Conservation (phyloP, 345 rosid species). For the Euphorbia lathyris region DNA sequence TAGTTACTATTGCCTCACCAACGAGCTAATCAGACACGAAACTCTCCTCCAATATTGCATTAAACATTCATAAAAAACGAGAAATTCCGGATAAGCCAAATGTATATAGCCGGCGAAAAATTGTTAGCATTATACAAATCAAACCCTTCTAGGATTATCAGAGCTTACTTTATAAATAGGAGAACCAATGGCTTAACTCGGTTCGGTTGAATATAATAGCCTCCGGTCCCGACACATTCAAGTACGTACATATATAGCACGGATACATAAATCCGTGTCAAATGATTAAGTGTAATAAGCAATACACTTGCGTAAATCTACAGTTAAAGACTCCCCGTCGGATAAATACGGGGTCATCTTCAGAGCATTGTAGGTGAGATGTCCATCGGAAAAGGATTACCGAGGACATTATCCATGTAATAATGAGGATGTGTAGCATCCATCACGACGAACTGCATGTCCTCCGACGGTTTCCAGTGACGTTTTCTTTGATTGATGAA, state of each 20-base stretch:
- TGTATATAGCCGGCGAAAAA: neutral
- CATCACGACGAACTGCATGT: constrained; percentile 92
- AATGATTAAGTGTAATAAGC: neutral
- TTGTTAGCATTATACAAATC: neutral
- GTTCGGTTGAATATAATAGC: neutral
- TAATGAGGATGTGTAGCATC: constrained; percentile 78
- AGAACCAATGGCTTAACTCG: neutral
- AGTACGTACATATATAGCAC: constrained; percentile 2
- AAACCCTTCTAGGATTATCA: neutral
- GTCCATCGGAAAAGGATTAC: constrained; percentile 81
- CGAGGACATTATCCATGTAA: constrained; percentile 69
- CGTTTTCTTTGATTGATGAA: constrained; percentile 97
- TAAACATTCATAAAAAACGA: too few species aligned
- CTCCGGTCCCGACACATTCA: neutral
- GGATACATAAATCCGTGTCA: neutral
- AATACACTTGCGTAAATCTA: neutral
- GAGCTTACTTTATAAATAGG: neutral
- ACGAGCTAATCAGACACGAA: too few species aligned
- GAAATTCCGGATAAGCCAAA: too few species aligned
- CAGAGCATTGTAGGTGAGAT: constrained; percentile 50
- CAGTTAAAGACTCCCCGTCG: neutral
- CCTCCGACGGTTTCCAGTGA: constrained; percentile 99
- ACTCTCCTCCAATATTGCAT: too few species aligned
- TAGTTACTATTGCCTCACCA: too few species aligned
- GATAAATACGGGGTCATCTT: constrained; percentile 12